Conservation (phyloP, 768 basidiomycete species). For the Amanita pseudoporphyria region DNA sequence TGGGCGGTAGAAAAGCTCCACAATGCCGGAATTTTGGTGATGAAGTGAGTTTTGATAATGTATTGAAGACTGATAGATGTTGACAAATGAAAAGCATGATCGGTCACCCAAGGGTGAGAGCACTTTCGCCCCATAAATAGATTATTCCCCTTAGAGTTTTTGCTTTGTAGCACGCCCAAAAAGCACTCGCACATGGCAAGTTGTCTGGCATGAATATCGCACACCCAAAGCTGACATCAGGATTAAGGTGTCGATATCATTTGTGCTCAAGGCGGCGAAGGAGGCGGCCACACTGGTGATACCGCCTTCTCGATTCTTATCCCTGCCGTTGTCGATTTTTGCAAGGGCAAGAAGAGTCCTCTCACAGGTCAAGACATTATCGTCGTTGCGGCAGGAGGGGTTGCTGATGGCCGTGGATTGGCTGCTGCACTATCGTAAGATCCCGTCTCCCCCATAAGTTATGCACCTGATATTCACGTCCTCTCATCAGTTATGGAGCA, state of each 20-base stretch:
- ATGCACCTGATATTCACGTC: not conserved
- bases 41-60: conserved; percentile 60
- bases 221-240: not conserved
- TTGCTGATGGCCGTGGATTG: conserved; percentile 75
- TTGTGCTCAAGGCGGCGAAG: conserved; percentile 82
- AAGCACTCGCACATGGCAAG: conserved; percentile 63
- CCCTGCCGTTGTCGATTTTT: conserved; percentile 72
- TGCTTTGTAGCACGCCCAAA: conserved; percentile 57
- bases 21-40: conserved; percentile 66
- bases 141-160: conserved; percentile 6
- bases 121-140: not conserved
- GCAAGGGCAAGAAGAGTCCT: conserved; percentile 57
- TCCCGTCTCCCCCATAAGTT: not conserved
- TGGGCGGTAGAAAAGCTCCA: conserved; percentile 77
- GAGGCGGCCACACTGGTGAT: conserved; percentile 84
- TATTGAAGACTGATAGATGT: conserved; percentile 2
- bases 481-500: conserved; percentile 57
- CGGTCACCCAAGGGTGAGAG: conserved; percentile 69
- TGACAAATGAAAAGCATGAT: conserved; percentile 47
- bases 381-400: conserved; percentile 80
- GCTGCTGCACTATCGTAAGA: conserved; percentile 62
- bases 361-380: conserved; percentile 68
- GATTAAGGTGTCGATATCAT: conserved; percentile 75
- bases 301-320: conserved; percentile 75
- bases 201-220: not conserved